phyloP scores from a whole-genome alignment of 768 basidiomycete species.

The Porpolomopsis calyptriformis region DNA sequence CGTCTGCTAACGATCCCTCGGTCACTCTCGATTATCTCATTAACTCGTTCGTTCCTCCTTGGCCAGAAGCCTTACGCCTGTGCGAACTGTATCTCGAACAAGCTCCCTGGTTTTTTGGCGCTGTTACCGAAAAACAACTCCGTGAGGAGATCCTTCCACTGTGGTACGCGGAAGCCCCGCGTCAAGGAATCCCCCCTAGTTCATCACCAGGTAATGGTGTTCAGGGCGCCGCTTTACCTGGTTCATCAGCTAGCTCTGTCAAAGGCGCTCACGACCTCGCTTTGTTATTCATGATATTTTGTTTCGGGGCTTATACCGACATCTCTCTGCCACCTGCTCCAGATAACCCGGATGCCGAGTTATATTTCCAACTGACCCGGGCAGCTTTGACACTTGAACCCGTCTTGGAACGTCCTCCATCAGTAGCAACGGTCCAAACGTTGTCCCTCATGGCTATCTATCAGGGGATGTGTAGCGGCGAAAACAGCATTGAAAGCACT shows the following conservation, averaged over 20 bases:
- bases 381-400: constrained; percentile 58
- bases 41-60: constrained; percentile 44
- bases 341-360: constrained; percentile 41
- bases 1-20: constrained; percentile 22
- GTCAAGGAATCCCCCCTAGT: constrained; percentile 10
- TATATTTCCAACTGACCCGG: constrained; percentile 50
- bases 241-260: constrained; percentile 7
- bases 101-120: constrained; percentile 73
- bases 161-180: constrained; percentile 48
- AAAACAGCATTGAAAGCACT: constrained; percentile 60
- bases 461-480: constrained; percentile 54
- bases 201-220: constrained; percentile 1
- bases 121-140: constrained; percentile 52
- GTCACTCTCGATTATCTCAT: constrained; percentile 38
- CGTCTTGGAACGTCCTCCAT: constrained; percentile 58
- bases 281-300: constrained; percentile 50
- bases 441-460: constrained; percentile 61
- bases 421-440: constrained; percentile 60
- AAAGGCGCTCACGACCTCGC: constrained; percentile 49
- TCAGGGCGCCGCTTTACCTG: constrained; percentile 1
- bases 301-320: constrained; percentile 53
- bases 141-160: constrained; percentile 55
- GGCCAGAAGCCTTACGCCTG: constrained; percentile 46
- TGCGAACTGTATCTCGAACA: constrained; percentile 66
- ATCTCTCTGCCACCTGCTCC: constrained; percentile 39